Evolutionary conservation across 1,139 yeast genomes (phyloP).

Genomic region (Casaregolazyma suthepensis): DNA sequence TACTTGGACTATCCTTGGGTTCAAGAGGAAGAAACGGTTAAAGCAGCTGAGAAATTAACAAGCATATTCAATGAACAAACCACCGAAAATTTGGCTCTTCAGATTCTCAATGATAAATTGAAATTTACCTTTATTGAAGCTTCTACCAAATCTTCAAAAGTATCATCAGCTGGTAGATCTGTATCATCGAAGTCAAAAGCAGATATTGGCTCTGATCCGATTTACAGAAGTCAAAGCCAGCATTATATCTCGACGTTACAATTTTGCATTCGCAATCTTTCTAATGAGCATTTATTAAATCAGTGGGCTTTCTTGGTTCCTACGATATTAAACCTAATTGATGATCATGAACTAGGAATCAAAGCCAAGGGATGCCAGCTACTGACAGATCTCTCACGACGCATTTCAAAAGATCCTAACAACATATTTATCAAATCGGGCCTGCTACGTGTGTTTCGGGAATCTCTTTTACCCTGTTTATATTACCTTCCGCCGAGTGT

Average conservation of each 20-base stretch:
- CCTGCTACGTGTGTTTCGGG: slow-evolving; percentile 39
- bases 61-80: neutral
- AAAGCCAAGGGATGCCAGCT: slow-evolving; percentile 43
- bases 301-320: slow-evolving; percentile 47
- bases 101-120: neutral
- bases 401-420: slow-evolving; percentile 19
- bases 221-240: slow-evolving; percentile 3
- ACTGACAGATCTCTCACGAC: slow-evolving; percentile 26
- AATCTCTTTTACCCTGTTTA: slow-evolving; percentile 28
- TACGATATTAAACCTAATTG: slow-evolving; percentile 44
- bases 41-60: neutral
- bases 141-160: neutral
- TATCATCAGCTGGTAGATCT: slow-evolving; percentile 2
- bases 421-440: slow-evolving; percentile 37
- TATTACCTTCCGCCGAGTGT: slow-evolving; percentile 22
- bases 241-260: slow-evolving; percentile 2
- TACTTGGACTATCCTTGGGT: slow-evolving; percentile 11
- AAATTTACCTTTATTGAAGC: neutral
- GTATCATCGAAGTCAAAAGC: neutral
- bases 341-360: slow-evolving; percentile 42
- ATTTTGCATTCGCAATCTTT: neutral
- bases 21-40: neutral
- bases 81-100: neutral
- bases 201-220: neutral
- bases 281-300: slow-evolving; percentile 6